Base-by-base conservation (phyloP, 2,329 filamentous ascomycete genomes). In the Chalaropsis thielavioides region DNA sequence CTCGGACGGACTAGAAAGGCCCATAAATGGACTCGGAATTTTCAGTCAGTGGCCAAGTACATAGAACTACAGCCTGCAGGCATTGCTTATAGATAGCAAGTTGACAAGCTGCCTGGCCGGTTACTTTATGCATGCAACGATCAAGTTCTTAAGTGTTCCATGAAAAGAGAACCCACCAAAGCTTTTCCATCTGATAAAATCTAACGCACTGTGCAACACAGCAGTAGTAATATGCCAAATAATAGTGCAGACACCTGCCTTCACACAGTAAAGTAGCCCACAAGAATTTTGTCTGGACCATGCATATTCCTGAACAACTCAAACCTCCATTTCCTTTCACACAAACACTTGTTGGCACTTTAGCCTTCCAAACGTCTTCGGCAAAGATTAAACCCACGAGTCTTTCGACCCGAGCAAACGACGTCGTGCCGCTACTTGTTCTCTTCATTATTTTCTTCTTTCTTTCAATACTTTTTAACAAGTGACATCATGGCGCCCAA, bases 401-500 rank as follows among this genome's bases (percentile, higher is more conserved):
- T 8, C 40, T 11, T 44, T 4, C 60, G 17, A 31, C 22, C 60
- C 60, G 60, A 43, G 38, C 10, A 46, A 43, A 43, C 24, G 15
- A 27, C 51, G 11, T 13, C 19, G 7, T 44, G 40, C 22, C 41
- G 40, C 40, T 8, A 1, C 17, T 10, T 44, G 2, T 46, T 56
- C 24, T 65, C 49, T 46, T 44, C 17, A 51, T 54, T 62, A 31
- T 54, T 6, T 61, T 31, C 27, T 40, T 40, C 43, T 10, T 19
- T 51, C 46, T 31, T 40, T 62, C 41, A 35, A 51, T 56, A 38
- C 44, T 38, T n/a, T 22, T 31, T 3, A 61, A 19, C 43, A 61
- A 49, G 69, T 70, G 71, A 74, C 72, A 77, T 72, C 72, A 78
- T 78, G 76, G 74, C 76, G 73, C 72, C 75, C 66, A 74, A 72